These are phyloP conservation scores for Heliosperma pusillum DNA, from an alignment of 148 eudicot genomes.

Conservation along the genomic window DNA sequence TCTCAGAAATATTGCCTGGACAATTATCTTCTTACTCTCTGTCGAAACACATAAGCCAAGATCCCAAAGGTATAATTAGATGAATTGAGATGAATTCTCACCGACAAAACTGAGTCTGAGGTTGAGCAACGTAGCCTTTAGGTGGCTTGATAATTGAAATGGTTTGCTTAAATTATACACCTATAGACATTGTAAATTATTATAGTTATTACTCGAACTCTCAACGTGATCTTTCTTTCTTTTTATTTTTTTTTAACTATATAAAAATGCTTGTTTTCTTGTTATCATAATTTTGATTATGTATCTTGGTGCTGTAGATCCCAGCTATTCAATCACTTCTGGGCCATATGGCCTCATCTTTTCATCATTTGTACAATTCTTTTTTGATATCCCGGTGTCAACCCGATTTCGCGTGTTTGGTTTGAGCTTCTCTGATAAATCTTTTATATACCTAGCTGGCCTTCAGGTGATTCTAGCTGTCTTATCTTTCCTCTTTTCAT, in stretches of 20 bases:
- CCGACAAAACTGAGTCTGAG: too few species aligned
- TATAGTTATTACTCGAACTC: too few species aligned
- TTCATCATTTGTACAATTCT: constrained; percentile 90
- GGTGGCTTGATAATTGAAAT: too few species aligned
- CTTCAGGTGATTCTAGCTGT: constrained; percentile 61
- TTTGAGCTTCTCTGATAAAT: constrained; percentile 81
- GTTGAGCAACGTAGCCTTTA: too few species aligned
- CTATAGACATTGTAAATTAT: too few species aligned
- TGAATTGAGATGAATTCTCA: too few species aligned
- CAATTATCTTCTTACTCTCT: too few species aligned
- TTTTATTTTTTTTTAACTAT: not conserved
- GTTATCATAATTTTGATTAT: not conserved
- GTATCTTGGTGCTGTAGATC: constrained; percentile 53
- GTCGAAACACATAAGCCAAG: too few species aligned
- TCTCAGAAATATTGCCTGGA: too few species aligned
- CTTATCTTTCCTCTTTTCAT: not conserved
- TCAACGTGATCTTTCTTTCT: not conserved
- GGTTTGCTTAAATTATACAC: too few species aligned
- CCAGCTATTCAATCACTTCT: constrained; percentile 61
- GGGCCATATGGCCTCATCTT: constrained; percentile 95
- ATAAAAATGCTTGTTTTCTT: not conserved
- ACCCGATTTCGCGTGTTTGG: constrained; percentile 75
- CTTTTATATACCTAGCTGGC: constrained; percentile 96
- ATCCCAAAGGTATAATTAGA: too few species aligned
- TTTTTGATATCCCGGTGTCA: constrained; percentile 86